Evolutionary conservation across 1,284 basidiomycete species (phyloP), one percentile per base, ranked within the genome.

Genomic region (Puccinia novopanici): DNA sequence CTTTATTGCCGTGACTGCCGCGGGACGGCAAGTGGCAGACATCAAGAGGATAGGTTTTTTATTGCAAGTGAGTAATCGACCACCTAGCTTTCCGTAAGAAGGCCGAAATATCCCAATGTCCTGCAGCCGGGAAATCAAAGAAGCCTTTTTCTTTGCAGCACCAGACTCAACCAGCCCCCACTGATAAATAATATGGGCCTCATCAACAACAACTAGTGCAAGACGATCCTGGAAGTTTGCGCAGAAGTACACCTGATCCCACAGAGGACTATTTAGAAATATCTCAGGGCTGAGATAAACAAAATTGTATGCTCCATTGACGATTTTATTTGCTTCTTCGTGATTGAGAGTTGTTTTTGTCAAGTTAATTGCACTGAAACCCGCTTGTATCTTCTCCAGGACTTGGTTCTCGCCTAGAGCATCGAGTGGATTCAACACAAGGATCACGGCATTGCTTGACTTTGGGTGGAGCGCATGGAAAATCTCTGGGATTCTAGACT

Each of bases 261-360:
- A 61, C 6, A 37, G 34, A 10, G 24, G 3, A 19, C 34, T 61
- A n/a, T 61, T 61, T 19, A 61, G 19, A 19, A 61, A 61, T 30
- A 61, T 61, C 59, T 61, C 59, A n/a, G 59, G 59, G 34, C 59
- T 61, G 19, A 61, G n/a, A 24, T 61, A 61, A 5, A 61, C 34
- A 61, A 61, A 61, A 10, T 61, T 27, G 59, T 61, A 61, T 15
- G 24, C 59, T 5, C 59, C 59, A 10, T 61, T 37, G 13, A 30
- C 34, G 3, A 61, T 61, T 19, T 61, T 37, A 10, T 37, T 61
- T 61, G 59, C 59, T 61, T 27, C 34, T 37, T 61, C 13, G 9
- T 13, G 12, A 30, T 61, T 61, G 5, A 61, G 30, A 6, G 24
- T 61, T 5, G n/a, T 27, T 61, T 61, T 61, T 3, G 24, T 61